Percentiles rank a stretch among this genome's conserved stretches.
Evolutionary conservation across 352 stramenopile species (phyloP).

Genomic region (Stramenopiles sp.): DNA sequence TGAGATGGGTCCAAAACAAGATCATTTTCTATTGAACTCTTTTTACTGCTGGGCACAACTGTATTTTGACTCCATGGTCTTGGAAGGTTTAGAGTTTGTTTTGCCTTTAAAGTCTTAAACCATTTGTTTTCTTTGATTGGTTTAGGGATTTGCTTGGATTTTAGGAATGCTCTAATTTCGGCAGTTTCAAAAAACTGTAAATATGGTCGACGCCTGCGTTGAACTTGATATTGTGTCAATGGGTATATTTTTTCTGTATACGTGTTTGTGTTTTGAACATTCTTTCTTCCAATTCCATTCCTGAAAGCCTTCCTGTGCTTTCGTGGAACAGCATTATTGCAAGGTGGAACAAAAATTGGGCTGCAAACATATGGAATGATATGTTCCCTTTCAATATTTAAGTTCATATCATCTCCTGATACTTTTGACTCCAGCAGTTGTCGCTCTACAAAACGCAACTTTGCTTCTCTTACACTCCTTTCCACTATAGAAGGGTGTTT

Average conservation of each 20-base stretch:
- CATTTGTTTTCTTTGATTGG: conserved; percentile 9
- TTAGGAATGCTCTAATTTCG: neutral
- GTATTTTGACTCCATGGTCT: neutral
- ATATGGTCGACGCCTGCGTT: neutral
- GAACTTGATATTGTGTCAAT: neutral
- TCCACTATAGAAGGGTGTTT: neutral
- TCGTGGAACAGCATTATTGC: neutral
- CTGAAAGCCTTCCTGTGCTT: neutral
- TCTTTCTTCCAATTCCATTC: neutral
- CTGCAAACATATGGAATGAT: neutral
- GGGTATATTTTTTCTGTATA: neutral
- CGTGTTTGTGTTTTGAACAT: neutral
- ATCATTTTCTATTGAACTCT: neutral
- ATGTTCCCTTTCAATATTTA: neutral
- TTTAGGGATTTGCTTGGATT: neutral
- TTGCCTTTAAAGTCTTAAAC: neutral
- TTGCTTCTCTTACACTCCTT: neutral
- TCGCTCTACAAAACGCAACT: neutral
- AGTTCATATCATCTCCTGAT: neutral
- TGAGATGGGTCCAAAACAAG: neutral
- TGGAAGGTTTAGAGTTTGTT: neutral
- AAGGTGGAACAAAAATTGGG: neutral
- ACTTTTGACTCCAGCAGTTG: neutral
- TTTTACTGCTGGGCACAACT: neutral
- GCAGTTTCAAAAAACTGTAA: conserved; percentile 10